Evolutionary conservation across 257 asterid species (phyloP), one percentile per base, ranked within the genome.

Genomic region (Haberlea rhodopensis): DNA sequence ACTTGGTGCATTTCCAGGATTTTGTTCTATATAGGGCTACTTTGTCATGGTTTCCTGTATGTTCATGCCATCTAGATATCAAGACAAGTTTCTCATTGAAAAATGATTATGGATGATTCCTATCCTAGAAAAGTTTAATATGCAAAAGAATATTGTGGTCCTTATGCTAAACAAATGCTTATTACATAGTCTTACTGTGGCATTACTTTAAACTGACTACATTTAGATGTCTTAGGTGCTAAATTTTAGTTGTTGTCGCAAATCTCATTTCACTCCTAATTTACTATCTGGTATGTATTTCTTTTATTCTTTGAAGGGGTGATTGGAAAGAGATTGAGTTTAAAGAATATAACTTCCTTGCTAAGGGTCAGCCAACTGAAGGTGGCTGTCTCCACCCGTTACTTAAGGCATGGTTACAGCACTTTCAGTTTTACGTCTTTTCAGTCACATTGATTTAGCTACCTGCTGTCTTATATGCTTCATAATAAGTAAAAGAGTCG

Each of bases 311-410:
- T 62, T 85, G 75, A 62, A 91, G 97, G 84, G 99, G 92, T 59
- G 99, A 90, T 25, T 90, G 97, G 99, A 86, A 80, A 79, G 94
- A 90, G 62, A 31, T 94, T 71, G 96, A 87, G 74, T 91, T 91
- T 63, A 94, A 94, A 73, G 97, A 87, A 73, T 94, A 87, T 70
- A 94, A 94, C 87, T 94, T 94, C 80, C 86, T 81, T 60, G 99
- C 99, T 4, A 87, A 86, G 75, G 99, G 99, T 66, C 97, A 70
- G 78, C 99, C 97, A 37, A 83, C 87, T 49, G 97, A 90, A 79
- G 97, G 98, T 62, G 98, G 97, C 70, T 84, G 86, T 75, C 89
- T 89, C 63, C 98, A 92, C 80, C 97, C 98, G 13, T 73, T 92
- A 60, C 88, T 84, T 67, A 92, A 92, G 97, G 98, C 83, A 85